These are phyloP conservation scores for Cyamopsis tetragonoloba DNA, from an alignment of 306 rosid genomes.

Conservation along the genomic window DNA sequence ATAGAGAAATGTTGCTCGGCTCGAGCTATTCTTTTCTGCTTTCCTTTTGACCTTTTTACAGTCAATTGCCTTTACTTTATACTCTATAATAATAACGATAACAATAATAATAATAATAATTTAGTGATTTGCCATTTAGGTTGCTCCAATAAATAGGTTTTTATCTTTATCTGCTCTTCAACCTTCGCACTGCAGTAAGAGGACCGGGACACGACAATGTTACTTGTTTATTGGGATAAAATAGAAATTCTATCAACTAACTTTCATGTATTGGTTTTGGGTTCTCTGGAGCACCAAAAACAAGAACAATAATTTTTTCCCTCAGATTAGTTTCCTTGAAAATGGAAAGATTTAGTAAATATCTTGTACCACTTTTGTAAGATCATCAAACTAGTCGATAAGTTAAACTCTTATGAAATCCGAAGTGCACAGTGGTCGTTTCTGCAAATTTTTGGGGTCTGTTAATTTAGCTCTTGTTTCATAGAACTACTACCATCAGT, in stretches of 20 bases:
- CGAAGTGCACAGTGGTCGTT: not conserved
- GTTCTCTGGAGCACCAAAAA: not conserved
- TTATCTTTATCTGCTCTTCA: not conserved
- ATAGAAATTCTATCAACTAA: not conserved
- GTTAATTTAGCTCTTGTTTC: conserved; percentile 11
- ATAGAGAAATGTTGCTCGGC: not conserved
- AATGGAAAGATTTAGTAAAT: not conserved
- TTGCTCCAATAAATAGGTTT: not conserved
- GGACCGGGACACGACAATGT: not conserved
- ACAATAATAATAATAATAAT: too few species aligned
- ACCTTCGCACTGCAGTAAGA: not conserved
- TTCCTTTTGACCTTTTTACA: not conserved
- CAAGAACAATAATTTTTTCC: not conserved
- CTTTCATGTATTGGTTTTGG: not conserved
- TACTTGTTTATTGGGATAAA: not conserved
- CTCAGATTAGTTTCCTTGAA: not conserved
- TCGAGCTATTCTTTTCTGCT: not conserved
- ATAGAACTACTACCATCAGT: conserved; percentile 8
- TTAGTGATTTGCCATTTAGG: not conserved
- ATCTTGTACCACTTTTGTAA: not conserved
- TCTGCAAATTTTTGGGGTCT: conserved; percentile 9
- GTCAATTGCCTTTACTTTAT: not conserved
- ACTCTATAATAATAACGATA: too few species aligned
- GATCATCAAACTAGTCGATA: not conserved
- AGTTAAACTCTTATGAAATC: not conserved